Percentiles rank a stretch among this genome's conserved stretches.
phyloP scores from a whole-genome alignment of 2,329 filamentous ascomycete species.

The Hypoxylon sp. region DNA sequence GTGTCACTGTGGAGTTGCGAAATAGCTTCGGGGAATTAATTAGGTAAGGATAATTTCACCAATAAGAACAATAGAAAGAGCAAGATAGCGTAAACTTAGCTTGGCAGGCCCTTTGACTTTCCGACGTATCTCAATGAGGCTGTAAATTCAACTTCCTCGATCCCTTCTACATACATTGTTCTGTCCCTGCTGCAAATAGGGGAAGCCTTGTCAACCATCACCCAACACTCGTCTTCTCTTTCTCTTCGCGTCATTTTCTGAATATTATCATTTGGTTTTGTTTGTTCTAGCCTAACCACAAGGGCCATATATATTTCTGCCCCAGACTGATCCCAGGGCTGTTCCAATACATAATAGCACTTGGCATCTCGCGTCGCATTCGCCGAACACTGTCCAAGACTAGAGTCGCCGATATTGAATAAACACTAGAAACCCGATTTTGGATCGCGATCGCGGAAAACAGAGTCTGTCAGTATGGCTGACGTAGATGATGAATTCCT shows the following conservation, averaged over 20 bases:
- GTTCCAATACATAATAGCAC: not conserved
- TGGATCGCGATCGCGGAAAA: conserved; percentile 4
- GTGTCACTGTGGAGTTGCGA: not conserved
- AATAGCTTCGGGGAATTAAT: conserved; percentile 12
- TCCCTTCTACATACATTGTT: conserved; percentile 9
- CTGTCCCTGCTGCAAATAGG: conserved; percentile 17
- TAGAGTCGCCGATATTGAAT: conserved; percentile 1
- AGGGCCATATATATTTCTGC: not conserved
- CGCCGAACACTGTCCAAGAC: not conserved
- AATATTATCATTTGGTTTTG: conserved; percentile 22
- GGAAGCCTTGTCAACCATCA: conserved; percentile 5
- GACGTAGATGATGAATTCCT: conserved; percentile 95
- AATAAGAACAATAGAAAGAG: conserved; percentile 14
- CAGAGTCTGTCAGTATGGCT: conserved; percentile 72
- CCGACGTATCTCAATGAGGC: conserved; percentile 14
- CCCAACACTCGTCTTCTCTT: not conserved
- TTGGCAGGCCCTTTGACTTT: conserved; percentile 5
- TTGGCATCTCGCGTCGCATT: conserved; percentile 14
- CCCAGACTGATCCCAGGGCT: not conserved
- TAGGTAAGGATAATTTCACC: conserved; percentile 5
- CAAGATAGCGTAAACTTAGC: too few species aligned
- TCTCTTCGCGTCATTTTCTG: conserved; percentile 14
- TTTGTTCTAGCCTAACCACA: not conserved
- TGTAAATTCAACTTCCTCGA: conserved; percentile 29
- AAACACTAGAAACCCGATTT: not conserved